phyloP scores from a whole-genome alignment of 352 stramenopile species.

The Lagenidium sp. region DNA sequence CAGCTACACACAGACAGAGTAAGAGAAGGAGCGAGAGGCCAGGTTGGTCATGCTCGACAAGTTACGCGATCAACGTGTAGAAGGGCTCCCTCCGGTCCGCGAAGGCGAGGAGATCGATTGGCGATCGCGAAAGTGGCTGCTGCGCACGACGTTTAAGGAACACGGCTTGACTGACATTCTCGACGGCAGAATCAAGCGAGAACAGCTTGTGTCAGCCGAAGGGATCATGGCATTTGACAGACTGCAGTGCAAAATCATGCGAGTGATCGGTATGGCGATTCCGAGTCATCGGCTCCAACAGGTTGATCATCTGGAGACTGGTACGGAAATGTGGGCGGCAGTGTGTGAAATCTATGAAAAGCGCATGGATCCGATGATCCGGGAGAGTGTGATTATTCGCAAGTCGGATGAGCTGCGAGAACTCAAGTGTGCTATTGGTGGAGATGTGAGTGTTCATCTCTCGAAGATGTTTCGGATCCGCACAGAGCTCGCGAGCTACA shows the following conservation, averaged over 20 bases:
- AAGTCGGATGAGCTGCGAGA: neutral
- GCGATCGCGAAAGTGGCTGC: no score
- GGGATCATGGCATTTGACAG: neutral
- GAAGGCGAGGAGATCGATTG: no score
- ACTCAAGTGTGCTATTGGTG: neutral
- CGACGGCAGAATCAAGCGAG: no score
- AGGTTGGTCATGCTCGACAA: no score
- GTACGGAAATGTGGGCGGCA: slow-evolving; percentile 3
- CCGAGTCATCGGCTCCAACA: neutral
- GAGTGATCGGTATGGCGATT: slow-evolving; percentile 1
- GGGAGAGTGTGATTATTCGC: neutral
- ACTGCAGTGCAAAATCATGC: neutral
- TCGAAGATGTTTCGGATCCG: slow-evolving; percentile 1
- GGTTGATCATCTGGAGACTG: slow-evolving; percentile 1
- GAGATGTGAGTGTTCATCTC: slow-evolving; percentile 1
- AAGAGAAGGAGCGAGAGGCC: no score
- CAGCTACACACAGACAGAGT: no score
- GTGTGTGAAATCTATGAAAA: slow-evolving; percentile 3
- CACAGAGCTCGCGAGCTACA: slow-evolving; percentile 3
- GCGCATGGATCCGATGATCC: neutral
- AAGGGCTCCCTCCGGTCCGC: no score
- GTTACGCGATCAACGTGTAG: no score
- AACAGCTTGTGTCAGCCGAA: no score
- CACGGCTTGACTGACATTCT: no score
- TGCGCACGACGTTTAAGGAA: no score